Percentiles rank a stretch among this genome's conserved stretches.
These are phyloP conservation scores for Macadamia tetraphylla DNA, from an alignment of 164 flowering plant species.

Conservation along the genomic window DNA sequence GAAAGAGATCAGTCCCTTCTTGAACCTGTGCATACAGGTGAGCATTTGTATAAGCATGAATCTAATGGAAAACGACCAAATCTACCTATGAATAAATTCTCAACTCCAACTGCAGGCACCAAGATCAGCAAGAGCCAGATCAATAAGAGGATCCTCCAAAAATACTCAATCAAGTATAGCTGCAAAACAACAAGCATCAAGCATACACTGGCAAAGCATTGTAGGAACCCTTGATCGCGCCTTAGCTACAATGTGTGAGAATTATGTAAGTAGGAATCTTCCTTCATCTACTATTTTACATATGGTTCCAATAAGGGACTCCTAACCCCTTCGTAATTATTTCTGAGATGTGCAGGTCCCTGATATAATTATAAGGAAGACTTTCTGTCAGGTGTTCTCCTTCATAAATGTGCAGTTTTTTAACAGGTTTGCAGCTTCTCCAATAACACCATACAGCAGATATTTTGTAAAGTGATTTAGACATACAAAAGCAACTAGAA, in stretches of 20 bases:
- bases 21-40: constrained; percentile 78
- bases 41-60: constrained; percentile 7
- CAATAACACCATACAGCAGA: background rate
- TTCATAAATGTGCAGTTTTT: constrained; percentile 57
- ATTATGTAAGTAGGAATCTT: constrained; percentile 40
- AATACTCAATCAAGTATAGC: constrained; percentile 50
- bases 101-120: constrained; percentile 49
- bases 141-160: constrained; percentile 58
- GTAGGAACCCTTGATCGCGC: constrained; percentile 44
- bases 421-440: constrained; percentile 1
- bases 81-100: constrained; percentile 7
- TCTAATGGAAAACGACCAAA: background rate
- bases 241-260: constrained; percentile 41
- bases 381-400: constrained; percentile 67
- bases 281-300: background rate
- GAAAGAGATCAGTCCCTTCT: constrained; percentile 70
- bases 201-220: constrained; percentile 73
- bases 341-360: constrained; percentile 48
- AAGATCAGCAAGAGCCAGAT: constrained; percentile 53
- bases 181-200: constrained; percentile 66
- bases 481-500: background rate
- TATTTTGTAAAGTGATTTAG: background rate
- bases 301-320: background rate
- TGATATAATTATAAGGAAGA: constrained; percentile 54
- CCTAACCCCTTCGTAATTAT: background rate